Percentiles rank a stretch among this genome's conserved stretches.
These are phyloP conservation scores for Anthracocystis setariae DNA, from an alignment of 1,284 basidiomycete genomes.

Conservation along the genomic window DNA sequence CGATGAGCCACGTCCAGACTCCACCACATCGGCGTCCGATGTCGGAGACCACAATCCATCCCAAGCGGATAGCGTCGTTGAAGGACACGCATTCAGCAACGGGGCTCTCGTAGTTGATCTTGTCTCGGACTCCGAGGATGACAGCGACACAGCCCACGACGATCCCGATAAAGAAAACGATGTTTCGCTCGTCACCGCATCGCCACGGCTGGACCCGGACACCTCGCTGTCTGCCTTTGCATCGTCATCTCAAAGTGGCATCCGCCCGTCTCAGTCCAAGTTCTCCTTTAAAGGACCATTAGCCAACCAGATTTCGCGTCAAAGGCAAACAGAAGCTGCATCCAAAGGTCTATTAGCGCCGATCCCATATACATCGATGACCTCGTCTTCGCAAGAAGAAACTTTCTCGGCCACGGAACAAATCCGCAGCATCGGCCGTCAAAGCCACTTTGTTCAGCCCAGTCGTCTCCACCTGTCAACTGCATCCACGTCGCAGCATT, in stretches of 20 bases:
- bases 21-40: conserved; percentile 1
- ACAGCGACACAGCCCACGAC: conserved; percentile 8
- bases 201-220: conserved; percentile 19
- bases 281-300: conserved; percentile 19
- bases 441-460: conserved; percentile 19
- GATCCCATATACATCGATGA: neutral
- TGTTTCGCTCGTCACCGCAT: conserved; percentile 17
- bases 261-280: conserved; percentile 4
- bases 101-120: conserved; percentile 17
- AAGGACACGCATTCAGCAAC: too few relatives aligned
- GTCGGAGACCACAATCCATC: neutral
- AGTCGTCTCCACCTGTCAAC: conserved; percentile 2
- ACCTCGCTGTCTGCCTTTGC: conserved; percentile 2
- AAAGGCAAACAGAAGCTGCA: neutral
- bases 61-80: too few relatives aligned
- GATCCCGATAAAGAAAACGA: conserved; percentile 50
- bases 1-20: conserved; percentile 1
- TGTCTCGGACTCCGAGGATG: conserved; percentile 27
- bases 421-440: conserved; percentile 30
- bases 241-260: neutral
- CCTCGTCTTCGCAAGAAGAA: neutral
- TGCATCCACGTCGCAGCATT: conserved; percentile 9
- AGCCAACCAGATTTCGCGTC: neutral
- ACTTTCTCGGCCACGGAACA: conserved; percentile 22
- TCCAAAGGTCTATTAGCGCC: neutral